Evolutionary conservation across 805 yeast genomes (phyloP).

Genomic region (Tetrapisispora pingtungensis): DNA sequence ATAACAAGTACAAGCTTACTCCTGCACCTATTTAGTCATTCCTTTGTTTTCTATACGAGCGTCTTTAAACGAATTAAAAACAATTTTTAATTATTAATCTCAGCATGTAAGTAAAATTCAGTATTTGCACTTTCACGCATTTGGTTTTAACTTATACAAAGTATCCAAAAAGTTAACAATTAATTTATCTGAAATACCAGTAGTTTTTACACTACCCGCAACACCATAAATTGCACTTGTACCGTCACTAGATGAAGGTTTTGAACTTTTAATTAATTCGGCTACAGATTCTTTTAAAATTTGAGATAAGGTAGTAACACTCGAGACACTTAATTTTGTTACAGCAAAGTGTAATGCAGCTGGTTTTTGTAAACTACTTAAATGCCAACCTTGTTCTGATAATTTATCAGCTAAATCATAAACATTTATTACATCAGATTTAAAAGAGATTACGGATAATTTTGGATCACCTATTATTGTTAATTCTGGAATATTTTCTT

Average conservation of each 20-base stretch:
- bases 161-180: constrained; percentile 77
- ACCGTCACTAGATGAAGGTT: constrained; percentile 36
- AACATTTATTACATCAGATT: constrained; percentile 50
- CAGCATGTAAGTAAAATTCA: no score
- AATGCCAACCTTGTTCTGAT: constrained; percentile 62
- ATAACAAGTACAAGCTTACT: no score
- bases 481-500: constrained; percentile 44
- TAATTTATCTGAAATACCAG: constrained; percentile 71
- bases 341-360: constrained; percentile 86
- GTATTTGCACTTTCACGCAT: background rate
- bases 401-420: constrained; percentile 72
- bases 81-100: background rate
- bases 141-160: constrained; percentile 47
- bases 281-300: constrained; percentile 40
- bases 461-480: constrained; percentile 77
- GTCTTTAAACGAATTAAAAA: background rate
- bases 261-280: constrained; percentile 30
- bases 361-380: constrained; percentile 78
- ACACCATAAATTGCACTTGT: constrained; percentile 92
- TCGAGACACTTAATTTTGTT: constrained; percentile 57
- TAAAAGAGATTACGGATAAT: constrained; percentile 74
- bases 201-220: constrained; percentile 81
- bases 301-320: constrained; percentile 47
- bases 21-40: no score
- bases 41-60: background rate